A percentile compares a stretch with the other conserved stretches of the same genome.
These are phyloP conservation scores for Penicillium malachiteum DNA, from an alignment of 495 filamentous ascomycete genomes.

Conservation along the genomic window DNA sequence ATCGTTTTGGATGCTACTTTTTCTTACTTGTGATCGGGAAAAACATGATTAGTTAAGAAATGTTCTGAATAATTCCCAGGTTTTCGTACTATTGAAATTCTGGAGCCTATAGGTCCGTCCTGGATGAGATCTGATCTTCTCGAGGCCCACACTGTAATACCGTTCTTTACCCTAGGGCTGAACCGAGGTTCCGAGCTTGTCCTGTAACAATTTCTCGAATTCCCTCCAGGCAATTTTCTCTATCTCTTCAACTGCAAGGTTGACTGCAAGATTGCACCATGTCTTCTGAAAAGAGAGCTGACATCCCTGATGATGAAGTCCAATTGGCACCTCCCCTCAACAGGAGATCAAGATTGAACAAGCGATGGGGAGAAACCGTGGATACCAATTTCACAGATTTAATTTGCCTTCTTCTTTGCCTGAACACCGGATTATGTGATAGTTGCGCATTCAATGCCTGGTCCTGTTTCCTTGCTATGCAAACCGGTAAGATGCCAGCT, in stretches of 20 bases:
- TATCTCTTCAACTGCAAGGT: background rate
- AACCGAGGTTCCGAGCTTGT: background rate
- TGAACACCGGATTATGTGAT: background rate
- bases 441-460: background rate
- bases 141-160: background rate
- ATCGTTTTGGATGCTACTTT: too few species aligned
- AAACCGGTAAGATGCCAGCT: background rate
- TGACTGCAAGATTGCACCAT: background rate
- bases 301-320: background rate
- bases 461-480: slow-evolving; percentile 1
- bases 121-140: background rate
- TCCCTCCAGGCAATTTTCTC: too few species aligned
- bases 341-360: background rate
- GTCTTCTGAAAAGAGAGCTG: background rate
- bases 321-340: background rate
- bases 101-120: too few species aligned
- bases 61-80: too few species aligned
- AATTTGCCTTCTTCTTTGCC: background rate
- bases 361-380: background rate
- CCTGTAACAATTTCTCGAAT: too few species aligned
- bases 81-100: too few species aligned
- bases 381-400: background rate
- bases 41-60: too few species aligned
- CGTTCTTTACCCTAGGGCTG: background rate
- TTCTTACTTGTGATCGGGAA: too few species aligned